Evolutionary conservation across 257 asterid genomes (phyloP), one percentile per base, ranked within the genome.

Genomic region (Nicotiana tomentosiformis): DNA sequence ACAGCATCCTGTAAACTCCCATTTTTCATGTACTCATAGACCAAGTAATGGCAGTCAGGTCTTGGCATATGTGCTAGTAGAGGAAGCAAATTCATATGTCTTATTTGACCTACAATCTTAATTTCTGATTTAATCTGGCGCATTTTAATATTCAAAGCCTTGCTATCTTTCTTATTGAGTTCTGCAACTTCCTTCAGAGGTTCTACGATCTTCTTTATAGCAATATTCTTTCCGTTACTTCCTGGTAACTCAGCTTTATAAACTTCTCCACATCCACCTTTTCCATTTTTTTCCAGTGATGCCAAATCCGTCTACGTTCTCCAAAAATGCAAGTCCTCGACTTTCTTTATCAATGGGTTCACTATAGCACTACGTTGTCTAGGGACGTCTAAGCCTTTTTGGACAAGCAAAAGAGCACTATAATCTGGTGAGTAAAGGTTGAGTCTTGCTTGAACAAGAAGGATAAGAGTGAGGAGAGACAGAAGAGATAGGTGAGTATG

Each of bases 71-170:
- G 0, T 23, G 26, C 26, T 23, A 23, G 26, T 23, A 96, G 90
- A 7, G 98, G 89, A 5, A 96, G 91, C 3, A 96, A 76, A 83
- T 94, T 96, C 61, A 92, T 82, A 84, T 96, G 98, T 77, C 98
- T 80, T 82, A 96, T 93, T 82, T 90, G 90, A 1, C 99, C 99
- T 23, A 96, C 96, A 1, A 95, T 96, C 66, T 92, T 90, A 58
- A 96, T 93, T 84, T 96, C 99, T 7, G 99, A 94, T 74, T 79
- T 86, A 51, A 94, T 90, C 51, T 94, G 99, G 14, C 98, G 84
- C 97, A 93, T 91, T 62, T 91, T 90, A 91, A 88, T 96, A 86
- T 7, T 86, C 67, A 96, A 30, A 1, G 82, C 85, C 90, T 88
- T 92, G 91, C 93, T 96, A 26, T 94, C 93, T 80, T 94, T 98